These are phyloP conservation scores for Chenopodium quinoa DNA, from an alignment of 148 eudicot species.

Conservation along the genomic window DNA sequence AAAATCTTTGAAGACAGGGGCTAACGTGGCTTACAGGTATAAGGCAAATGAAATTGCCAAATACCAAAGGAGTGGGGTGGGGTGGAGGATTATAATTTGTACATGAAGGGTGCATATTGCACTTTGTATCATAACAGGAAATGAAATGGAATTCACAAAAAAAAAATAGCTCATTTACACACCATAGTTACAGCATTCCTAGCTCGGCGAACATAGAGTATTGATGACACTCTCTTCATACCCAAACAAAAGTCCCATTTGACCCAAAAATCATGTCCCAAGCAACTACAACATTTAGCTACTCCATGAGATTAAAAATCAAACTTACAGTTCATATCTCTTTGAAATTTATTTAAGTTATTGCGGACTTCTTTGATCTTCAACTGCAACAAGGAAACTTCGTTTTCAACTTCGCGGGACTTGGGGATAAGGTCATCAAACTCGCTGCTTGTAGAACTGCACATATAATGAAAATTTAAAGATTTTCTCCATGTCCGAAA, in stretches of 20 bases:
- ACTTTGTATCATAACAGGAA: neutral
- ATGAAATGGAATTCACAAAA: neutral
- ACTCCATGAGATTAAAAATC: neutral
- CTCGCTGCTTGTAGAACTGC: slow-evolving; percentile 55
- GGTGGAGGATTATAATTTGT: neutral
- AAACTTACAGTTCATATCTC: slow-evolving; percentile 80
- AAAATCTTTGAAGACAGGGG: neutral
- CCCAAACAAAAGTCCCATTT: no score
- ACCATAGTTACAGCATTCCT: neutral
- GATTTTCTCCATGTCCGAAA: no score
- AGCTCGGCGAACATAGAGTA: neutral
- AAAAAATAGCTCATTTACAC: neutral
- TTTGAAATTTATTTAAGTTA: slow-evolving; percentile 52
- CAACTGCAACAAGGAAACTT: slow-evolving; percentile 66
- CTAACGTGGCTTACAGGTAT: neutral
- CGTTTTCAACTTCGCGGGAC: slow-evolving; percentile 78
- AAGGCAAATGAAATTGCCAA: neutral
- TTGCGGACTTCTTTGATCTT: slow-evolving; percentile 65
- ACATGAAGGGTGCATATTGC: neutral
- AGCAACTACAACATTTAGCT: neutral
- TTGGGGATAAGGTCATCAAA: slow-evolving; percentile 60
- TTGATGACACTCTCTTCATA: no score
- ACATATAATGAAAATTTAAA: slow-evolving; percentile 17
- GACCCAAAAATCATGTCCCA: neutral
- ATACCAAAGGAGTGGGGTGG: neutral